Conservation (phyloP, 140 eudicot species). For the Ambrosia hybrid region DNA sequence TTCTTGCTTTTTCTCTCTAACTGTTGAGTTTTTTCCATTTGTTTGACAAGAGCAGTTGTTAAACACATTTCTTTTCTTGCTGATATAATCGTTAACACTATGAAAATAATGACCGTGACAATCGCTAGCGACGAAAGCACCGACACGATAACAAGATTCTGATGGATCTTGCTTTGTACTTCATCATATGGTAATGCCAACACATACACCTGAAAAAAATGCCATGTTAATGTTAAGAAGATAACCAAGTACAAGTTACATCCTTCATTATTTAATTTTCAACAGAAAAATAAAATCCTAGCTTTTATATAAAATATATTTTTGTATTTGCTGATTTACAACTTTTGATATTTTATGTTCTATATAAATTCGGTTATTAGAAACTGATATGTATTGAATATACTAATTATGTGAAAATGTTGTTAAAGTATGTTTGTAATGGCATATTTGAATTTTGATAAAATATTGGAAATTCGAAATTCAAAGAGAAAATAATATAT, state of each 20-base stretch:
- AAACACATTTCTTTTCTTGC: constrained; percentile 44
- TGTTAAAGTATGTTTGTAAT: too few relatives aligned
- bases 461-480: too few relatives aligned
- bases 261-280: too few relatives aligned
- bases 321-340: too few relatives aligned
- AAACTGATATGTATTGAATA: too few relatives aligned
- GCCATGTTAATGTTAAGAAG: background rate
- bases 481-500: too few relatives aligned
- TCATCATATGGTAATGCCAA: constrained; percentile 48
- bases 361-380: too few relatives aligned
- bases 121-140: constrained; percentile 26
- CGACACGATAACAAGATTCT: constrained; percentile 23
- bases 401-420: too few relatives aligned
- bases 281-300: too few relatives aligned
- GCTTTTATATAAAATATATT: too few relatives aligned
- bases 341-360: too few relatives aligned
- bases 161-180: constrained; percentile 30
- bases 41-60: constrained; percentile 49
- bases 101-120: background rate
- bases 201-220: constrained; percentile 41
- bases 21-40: constrained; percentile 58
- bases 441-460: too few relatives aligned
- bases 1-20: constrained; percentile 64
- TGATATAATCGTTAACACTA: constrained; percentile 29
- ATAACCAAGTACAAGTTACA: background rate